Conservation (phyloP, 441 rosid species). For the Bocquillonia castaneifolia region DNA sequence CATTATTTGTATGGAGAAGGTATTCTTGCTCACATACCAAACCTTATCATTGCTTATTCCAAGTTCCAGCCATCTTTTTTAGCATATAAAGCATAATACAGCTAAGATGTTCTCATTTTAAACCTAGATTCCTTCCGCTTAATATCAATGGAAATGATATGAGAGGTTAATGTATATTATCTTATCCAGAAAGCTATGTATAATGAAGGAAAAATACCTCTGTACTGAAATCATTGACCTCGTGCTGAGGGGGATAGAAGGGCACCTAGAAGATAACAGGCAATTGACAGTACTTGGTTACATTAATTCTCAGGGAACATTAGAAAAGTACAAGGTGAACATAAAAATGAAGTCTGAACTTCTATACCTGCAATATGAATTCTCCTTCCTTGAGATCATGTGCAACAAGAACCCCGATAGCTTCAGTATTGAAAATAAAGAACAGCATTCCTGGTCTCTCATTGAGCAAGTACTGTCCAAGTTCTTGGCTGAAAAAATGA, state of each 20-base stretch:
- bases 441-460: slow-evolving; percentile 88
- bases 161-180: background rate
- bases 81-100: background rate
- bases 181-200: background rate
- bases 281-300: slow-evolving; percentile 7
- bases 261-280: slow-evolving; percentile 53
- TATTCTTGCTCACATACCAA: background rate
- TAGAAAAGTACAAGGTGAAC: slow-evolving; percentile 7
- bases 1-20: slow-evolving; percentile 12
- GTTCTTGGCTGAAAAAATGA: slow-evolving; percentile 78
- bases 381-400: slow-evolving; percentile 90
- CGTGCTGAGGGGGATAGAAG: slow-evolving; percentile 92
- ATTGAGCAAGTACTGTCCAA: slow-evolving; percentile 58
- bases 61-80: background rate
- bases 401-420: slow-evolving; percentile 89
- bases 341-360: slow-evolving; percentile 6
- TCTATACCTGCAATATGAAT: slow-evolving; percentile 76
- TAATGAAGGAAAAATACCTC: slow-evolving; percentile 45
- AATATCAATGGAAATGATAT: slow-evolving; percentile 2
- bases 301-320: slow-evolving; percentile 6
- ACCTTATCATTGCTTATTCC: slow-evolving; percentile 1
- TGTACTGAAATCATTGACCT: slow-evolving; percentile 59
- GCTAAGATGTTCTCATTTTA: slow-evolving; percentile 6
- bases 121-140: slow-evolving; percentile 13
- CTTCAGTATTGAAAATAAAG: slow-evolving; percentile 82